Evolutionary conservation across 306 rosid genomes (phyloP), one percentile per base, ranked within the genome.

Genomic region (Castanospermum australe): DNA sequence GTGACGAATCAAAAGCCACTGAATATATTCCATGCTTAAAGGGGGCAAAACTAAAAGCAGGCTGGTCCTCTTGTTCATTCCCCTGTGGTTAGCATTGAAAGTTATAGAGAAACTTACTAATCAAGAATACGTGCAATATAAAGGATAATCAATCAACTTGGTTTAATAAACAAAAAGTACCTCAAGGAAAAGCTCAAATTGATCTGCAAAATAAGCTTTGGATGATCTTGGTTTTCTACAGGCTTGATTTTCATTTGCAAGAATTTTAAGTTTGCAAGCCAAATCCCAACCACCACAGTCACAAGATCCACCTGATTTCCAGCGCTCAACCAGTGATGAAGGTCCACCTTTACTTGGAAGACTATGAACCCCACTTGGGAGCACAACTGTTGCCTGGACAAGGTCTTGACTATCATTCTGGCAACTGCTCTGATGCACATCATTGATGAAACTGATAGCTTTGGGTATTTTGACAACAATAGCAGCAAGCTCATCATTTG

Each of bases 211-310:
- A 84, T 50, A 36, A 69, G 83, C 71, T 62, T 85, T 80, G 21
- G 88, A 83, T 22, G 88, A 79, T 74, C 74, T 83, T 75, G 87
- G 75, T 44, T 78, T 88, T 78, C 71, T 67, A 75, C 51, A 13
- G 12, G 67, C 71, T 77, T 82, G 88, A 73, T 87, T 81, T 72
- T 75, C 86, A 65, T 88, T 91, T 52, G 86, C 88, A 30, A 91
- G 84, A 70, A 93, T 82, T 84, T 81, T 81, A 18, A 96, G 93
- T 79, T 89, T 87, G 88, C 99, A 96, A 77, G 94, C 99, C 86
- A 91, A 57, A 87, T 96, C 99, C 99, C 99, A 96, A 84, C 99
- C 99, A 36, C 98, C 99, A 86, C 99, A 96, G 80, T 96, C 99
- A 52, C 99, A 96, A 22, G 90, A 80, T 75, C 99, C 99, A 48